Evolutionary conservation across 257 asterid genomes (phyloP).

Genomic region (Asclepias syriaca): DNA sequence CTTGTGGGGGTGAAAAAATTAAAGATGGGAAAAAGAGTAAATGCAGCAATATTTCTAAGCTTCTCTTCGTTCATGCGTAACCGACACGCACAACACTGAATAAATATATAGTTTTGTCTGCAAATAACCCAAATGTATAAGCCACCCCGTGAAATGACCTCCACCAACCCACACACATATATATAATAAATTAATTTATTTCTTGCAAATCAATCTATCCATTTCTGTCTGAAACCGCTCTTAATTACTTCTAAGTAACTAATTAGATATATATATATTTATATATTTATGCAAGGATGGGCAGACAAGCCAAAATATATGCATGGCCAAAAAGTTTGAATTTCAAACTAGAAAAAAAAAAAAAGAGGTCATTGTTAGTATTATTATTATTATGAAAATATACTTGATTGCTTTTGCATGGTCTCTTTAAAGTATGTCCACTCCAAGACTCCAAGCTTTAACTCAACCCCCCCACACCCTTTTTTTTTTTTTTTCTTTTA

Average conservation of each 20-base stretch:
- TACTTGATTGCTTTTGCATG: conserved; percentile 26
- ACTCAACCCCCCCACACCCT: not conserved
- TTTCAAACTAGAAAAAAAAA: not conserved
- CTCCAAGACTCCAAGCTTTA: conserved; percentile 31
- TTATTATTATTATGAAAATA: not conserved
- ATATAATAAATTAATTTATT: too few relatives aligned
- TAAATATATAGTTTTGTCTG: too few relatives aligned
- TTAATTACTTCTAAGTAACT: conserved; percentile 6
- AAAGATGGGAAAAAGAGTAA: too few relatives aligned
- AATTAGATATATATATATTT: not conserved
- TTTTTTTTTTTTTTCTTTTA: too few relatives aligned
- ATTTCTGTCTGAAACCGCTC: conserved; percentile 1
- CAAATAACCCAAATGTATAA: too few relatives aligned
- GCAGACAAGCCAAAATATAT: conserved; percentile 6
- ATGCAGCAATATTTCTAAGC: not conserved
- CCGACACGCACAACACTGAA: not conserved
- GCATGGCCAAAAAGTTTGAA: not conserved
- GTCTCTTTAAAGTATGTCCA: conserved; percentile 30
- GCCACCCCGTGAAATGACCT: not conserved
- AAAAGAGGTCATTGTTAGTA: not conserved
- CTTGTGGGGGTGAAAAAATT: too few relatives aligned
- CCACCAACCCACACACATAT: not conserved
- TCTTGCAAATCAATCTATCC: conserved; percentile 13
- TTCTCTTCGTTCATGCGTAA: conserved; percentile 5
- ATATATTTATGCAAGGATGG: conserved; percentile 9